These are phyloP conservation scores for Curvularia eragrostidis DNA, from an alignment of 2,329 filamentous ascomycete genomes.

Conservation along the genomic window DNA sequence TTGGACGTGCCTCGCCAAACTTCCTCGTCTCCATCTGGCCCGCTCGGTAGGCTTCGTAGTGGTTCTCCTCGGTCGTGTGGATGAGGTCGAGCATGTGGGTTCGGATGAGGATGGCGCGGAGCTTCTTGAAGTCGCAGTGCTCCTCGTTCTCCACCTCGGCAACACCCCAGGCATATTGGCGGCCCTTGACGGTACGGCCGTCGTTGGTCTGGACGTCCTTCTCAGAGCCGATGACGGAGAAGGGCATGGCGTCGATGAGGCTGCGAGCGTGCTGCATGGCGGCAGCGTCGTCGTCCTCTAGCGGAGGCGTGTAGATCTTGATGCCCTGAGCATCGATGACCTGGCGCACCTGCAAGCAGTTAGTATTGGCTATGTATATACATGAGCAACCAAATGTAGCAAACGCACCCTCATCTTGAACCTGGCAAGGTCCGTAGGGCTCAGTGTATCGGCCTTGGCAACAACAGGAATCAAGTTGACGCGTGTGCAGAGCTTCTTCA, in stretches of 20 bases:
- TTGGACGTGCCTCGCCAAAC: conserved; percentile 94
- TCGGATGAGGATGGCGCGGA: conserved; percentile 96
- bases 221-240: conserved; percentile 98
- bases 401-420: conserved; percentile 89
- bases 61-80: conserved; percentile 98
- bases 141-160: conserved; percentile 99
- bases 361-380: conserved; percentile 8
- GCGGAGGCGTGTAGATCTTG: conserved; percentile 98
- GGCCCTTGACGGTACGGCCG: conserved; percentile 96
- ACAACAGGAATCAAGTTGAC: conserved; percentile 99
- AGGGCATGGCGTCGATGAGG: conserved; percentile 96
- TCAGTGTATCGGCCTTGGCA: conserved; percentile 97
- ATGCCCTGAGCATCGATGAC: conserved; percentile 98
- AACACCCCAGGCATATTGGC: conserved; percentile 99
- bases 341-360: conserved; percentile 73
- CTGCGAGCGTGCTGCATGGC: conserved; percentile 93
- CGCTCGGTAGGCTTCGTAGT: conserved; percentile 99
- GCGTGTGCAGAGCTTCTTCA: conserved; percentile 98
- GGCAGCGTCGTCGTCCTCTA: conserved; percentile 98
- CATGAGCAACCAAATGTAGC: not conserved
- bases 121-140: conserved; percentile 99
- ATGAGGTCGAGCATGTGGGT: conserved; percentile 99
- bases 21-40: conserved; percentile 99
- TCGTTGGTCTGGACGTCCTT: conserved; percentile 98
- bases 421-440: conserved; percentile 84